phyloP scores from a whole-genome alignment of 2,329 filamentous ascomycete species.

The Pseudocercospora musae region DNA sequence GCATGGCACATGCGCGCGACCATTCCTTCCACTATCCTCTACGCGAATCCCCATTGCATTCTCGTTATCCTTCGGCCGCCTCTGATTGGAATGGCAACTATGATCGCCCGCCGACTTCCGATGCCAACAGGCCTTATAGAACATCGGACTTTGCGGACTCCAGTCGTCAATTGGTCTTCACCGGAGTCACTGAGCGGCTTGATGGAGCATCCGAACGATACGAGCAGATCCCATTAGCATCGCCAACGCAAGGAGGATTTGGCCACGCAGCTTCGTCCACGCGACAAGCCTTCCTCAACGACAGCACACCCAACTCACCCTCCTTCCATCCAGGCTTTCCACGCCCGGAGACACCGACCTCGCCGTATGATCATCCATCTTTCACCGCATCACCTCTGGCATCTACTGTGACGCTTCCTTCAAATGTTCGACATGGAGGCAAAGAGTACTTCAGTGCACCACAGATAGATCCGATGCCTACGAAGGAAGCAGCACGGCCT shows the following conservation, averaged over 20 bases:
- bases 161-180: slow-evolving; percentile 15
- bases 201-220: neutral
- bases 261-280: slow-evolving; percentile 15
- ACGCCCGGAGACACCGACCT: slow-evolving; percentile 20
- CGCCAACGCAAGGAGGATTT: slow-evolving; percentile 13
- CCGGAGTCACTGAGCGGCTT: slow-evolving; percentile 8
- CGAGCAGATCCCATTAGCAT: slow-evolving; percentile 9
- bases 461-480: slow-evolving; percentile 1
- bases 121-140: slow-evolving; percentile 16
- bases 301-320: slow-evolving; percentile 13
- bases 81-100: slow-evolving; percentile 21
- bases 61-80: slow-evolving; percentile 19
- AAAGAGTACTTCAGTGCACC: slow-evolving; percentile 4
- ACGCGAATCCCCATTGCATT: slow-evolving; percentile 21
- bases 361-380: slow-evolving; percentile 9
- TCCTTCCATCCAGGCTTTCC: slow-evolving; percentile 22
- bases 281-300: slow-evolving; percentile 14
- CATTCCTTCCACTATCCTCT: slow-evolving; percentile 20
- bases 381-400: slow-evolving; percentile 16
- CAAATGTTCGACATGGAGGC: slow-evolving; percentile 9
- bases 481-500: slow-evolving; percentile 15
- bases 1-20: slow-evolving; percentile 19
- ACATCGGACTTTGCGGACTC: slow-evolving; percentile 20
- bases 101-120: slow-evolving; percentile 15
- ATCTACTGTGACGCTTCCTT: slow-evolving; percentile 5